Conservation (phyloP, 345 rosid genomes). For the Citrus cavaleriei region DNA sequence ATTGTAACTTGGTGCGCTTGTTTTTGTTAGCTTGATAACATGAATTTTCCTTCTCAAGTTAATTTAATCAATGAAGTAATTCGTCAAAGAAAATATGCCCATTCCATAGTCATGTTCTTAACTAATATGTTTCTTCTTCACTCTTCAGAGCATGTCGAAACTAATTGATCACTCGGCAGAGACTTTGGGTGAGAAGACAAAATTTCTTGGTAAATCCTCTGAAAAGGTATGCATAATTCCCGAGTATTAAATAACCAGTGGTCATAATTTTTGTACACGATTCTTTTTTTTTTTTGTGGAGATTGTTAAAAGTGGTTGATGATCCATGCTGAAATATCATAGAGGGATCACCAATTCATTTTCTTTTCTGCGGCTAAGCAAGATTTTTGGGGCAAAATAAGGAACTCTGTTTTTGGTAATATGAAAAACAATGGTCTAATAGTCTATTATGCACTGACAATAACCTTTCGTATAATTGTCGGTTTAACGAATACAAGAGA, state of each 20-base stretch:
- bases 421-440: not conserved
- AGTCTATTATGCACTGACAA: not conserved
- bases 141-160: conserved; percentile 44
- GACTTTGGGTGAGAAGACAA: conserved; percentile 13
- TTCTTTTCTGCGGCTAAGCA: not conserved
- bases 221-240: conserved; percentile 34
- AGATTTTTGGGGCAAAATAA: not conserved
- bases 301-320: too few species aligned
- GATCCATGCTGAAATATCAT: too few species aligned
- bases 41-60: not conserved
- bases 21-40: not conserved
- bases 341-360: not conserved
- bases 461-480: not conserved
- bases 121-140: not conserved
- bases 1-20: not conserved
- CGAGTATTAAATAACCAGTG: not conserved
- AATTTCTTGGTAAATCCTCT: conserved; percentile 15
- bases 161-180: conserved; percentile 32
- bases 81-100: not conserved
- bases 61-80: not conserved
- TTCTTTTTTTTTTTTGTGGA: not conserved
- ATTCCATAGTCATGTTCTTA: too few species aligned
- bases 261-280: not conserved
- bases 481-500: not conserved
- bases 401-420: not conserved